phyloP scores from a whole-genome alignment of 805 yeast genomes.

The Metschnikowia amazonensis region DNA sequence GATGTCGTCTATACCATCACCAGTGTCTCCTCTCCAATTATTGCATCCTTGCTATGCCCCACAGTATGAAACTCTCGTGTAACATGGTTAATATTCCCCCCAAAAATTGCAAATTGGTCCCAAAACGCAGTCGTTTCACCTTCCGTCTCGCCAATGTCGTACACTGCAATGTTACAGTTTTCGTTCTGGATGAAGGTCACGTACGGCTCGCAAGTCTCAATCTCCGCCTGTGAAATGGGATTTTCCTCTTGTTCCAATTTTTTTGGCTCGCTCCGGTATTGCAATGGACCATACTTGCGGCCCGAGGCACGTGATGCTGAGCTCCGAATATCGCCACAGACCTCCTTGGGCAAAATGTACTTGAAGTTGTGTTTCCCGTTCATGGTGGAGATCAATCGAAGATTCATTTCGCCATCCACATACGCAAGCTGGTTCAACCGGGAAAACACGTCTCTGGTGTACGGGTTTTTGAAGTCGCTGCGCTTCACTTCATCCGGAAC shows the following conservation, averaged over 20 bases:
- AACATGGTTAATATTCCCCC: slow-evolving; percentile 20
- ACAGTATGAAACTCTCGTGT: slow-evolving; percentile 7
- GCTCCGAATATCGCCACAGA: background rate
- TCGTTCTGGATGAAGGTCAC: slow-evolving; percentile 29
- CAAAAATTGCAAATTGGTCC: slow-evolving; percentile 24
- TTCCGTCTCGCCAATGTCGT: slow-evolving; percentile 18
- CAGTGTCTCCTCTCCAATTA: background rate
- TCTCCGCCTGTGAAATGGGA: slow-evolving; percentile 50
- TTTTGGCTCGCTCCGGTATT: background rate
- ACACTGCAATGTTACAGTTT: slow-evolving; percentile 31
- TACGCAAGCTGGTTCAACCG: slow-evolving; percentile 28
- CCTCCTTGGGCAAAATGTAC: slow-evolving; percentile 37
- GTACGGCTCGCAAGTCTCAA: slow-evolving; percentile 49
- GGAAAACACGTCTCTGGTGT: background rate
- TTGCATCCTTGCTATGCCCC: background rate
- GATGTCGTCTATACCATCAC: background rate
- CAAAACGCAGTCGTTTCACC: slow-evolving; percentile 19
- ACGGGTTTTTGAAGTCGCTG: background rate
- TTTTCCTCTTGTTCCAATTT: slow-evolving; percentile 8
- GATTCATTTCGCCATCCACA: slow-evolving; percentile 27
- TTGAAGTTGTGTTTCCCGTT: slow-evolving; percentile 37
- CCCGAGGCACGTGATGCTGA: background rate
- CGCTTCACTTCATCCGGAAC: slow-evolving; percentile 4
- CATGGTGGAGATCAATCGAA: slow-evolving; percentile 34
- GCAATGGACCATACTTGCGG: slow-evolving; percentile 6